Percentiles rank a stretch among this genome's conserved stretches.
phyloP scores from a whole-genome alignment of 2,329 filamentous ascomycete genomes.

The Penicillium rolfsii region DNA sequence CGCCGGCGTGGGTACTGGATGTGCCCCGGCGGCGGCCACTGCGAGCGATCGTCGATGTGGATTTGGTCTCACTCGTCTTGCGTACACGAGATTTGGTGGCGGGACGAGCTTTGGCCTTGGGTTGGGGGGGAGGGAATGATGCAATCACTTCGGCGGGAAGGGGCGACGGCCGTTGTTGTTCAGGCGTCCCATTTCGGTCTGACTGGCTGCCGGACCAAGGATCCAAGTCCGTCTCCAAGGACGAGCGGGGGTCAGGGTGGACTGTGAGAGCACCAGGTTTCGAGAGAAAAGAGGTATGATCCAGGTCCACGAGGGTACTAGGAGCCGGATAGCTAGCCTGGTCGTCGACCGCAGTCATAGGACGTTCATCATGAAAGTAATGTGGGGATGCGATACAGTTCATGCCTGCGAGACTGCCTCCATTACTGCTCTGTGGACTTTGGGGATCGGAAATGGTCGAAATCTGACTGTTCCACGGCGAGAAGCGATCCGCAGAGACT shows the following conservation, averaged over 20 bases:
- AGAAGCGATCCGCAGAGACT: constrained; percentile 17
- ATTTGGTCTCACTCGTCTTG: constrained; percentile 17
- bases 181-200: constrained; percentile 20
- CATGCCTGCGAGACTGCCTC: constrained; percentile 19
- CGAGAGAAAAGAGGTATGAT: constrained; percentile 14
- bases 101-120: constrained; percentile 12
- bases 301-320: constrained; percentile 13
- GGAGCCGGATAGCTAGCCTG: constrained; percentile 24
- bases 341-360: constrained; percentile 15
- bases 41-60: constrained; percentile 15
- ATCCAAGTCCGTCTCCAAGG: constrained; percentile 16
- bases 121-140: constrained; percentile 6
- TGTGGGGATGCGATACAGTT: constrained; percentile 27
- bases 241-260: constrained; percentile 14
- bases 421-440: constrained; percentile 28
- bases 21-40: constrained; percentile 13
- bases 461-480: constrained; percentile 28
- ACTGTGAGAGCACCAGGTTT: constrained; percentile 11
- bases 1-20: neutral
- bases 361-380: constrained; percentile 24
- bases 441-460: constrained; percentile 32
- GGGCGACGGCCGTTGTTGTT: constrained; percentile 18
- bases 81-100: constrained; percentile 12
- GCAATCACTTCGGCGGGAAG: constrained; percentile 2
- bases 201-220: constrained; percentile 19